Conservation (phyloP, 768 basidiomycete genomes). For the Amanita exitialis region DNA sequence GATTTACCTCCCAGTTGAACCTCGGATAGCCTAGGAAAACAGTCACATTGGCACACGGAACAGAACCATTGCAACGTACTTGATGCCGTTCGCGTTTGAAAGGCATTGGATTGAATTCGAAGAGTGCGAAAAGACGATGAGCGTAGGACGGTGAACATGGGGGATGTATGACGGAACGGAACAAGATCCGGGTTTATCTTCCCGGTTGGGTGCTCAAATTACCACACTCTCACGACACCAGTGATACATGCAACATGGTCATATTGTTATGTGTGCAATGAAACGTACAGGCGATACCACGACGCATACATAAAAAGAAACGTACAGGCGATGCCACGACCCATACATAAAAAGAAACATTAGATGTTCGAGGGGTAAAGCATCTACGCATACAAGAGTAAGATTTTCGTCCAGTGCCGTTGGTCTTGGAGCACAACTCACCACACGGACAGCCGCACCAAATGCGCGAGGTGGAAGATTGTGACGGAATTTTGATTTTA, state of each 20-base stretch:
- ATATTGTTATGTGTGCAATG: constrained; percentile 31
- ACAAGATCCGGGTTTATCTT: constrained; percentile 8
- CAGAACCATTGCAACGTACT: constrained; percentile 8
- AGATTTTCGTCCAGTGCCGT: constrained; percentile 3
- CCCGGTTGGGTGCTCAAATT: background rate
- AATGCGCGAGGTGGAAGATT: constrained; percentile 95
- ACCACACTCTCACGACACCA: background rate
- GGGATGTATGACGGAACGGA: background rate
- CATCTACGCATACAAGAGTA: constrained; percentile 43
- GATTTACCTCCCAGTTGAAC: constrained; percentile 34
- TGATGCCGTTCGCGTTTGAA: constrained; percentile 19
- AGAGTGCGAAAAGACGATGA: background rate
- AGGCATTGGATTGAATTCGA: background rate
- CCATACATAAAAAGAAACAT: constrained; percentile 19
- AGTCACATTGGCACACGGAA: background rate
- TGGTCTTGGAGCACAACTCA: constrained; percentile 29
- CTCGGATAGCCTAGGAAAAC: constrained; percentile 23
- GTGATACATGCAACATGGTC: constrained; percentile 28
- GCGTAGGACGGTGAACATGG: constrained; percentile 1
- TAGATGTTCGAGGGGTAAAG: constrained; percentile 84
- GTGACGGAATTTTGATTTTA: constrained; percentile 91
- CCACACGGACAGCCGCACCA: constrained; percentile 86
- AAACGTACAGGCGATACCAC: constrained; percentile 15
- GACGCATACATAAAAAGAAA: constrained; percentile 11
- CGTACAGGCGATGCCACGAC: constrained; percentile 12